Evolutionary conservation across 352 stramenopile species (phyloP), one percentile per base, ranked within the genome.

Genomic region (Phytophthora foliorum): DNA sequence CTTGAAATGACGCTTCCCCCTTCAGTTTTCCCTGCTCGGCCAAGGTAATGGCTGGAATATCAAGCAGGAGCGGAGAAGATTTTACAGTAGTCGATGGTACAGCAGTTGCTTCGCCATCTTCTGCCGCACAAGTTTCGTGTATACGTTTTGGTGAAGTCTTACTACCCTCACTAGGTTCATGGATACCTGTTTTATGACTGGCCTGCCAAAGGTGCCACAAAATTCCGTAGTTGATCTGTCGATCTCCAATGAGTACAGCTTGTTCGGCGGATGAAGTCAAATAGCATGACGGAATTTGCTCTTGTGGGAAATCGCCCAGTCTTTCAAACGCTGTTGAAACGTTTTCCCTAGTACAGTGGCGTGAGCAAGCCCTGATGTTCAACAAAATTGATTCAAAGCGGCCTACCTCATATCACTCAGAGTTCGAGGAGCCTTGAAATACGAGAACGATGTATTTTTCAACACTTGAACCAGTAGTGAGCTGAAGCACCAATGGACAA

Each of bases 151-250:
- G 67, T 31, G 41, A 50, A 38, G 5, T 16, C 51, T 25, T 27
- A 42, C 6, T 6, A 57, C n/a, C 48, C 32, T 44, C 31, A 32
- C 7, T 63, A 29, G 55, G 29, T 41, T 46, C 27, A 45, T 10
- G 13, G 55, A 25, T 27, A 41, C 51, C 59, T 42, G 13, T 14
- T 42, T 44, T 41, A 42, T 24, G 38, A 49, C 42, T 67, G 11
- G 55, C 58, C 29, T 89, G 81, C 79, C 80, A 85, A 6, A 90
- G 36, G 55, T 84, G 59, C 81, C 83, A 89, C 16, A 90, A 65
- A 21, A 90, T 36, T 6, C 73, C 80, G 41, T 84, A 90, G 21
- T 58, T 69, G 4, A 74, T 60, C 45, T 89, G 76, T 32, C 72
- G 74, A 46, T 91, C 70, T 9, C 81, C 81, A 27, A 86, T 74